Evolutionary conservation across 352 stramenopile genomes (phyloP).

Genomic region (Globisporangium camurandrum): DNA sequence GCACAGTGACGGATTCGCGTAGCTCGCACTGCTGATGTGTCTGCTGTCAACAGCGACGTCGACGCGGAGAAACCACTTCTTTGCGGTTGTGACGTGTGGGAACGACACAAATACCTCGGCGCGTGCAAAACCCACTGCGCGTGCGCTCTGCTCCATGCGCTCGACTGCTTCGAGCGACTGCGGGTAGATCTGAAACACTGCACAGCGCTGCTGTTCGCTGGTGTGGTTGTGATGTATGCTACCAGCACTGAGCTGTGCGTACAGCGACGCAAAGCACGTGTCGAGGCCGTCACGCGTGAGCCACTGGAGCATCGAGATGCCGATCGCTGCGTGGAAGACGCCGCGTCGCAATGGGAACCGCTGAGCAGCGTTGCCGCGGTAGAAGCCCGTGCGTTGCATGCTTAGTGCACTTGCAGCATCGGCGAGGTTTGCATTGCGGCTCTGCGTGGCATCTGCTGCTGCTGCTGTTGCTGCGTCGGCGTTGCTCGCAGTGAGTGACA

Average conservation of each 20-base stretch:
- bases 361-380: constrained; percentile 60
- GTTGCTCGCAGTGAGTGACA: constrained; percentile 27
- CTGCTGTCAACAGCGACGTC: background rate
- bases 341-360: constrained; percentile 39
- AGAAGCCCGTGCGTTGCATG: constrained; percentile 32
- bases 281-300: constrained; percentile 46
- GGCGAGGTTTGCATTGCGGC: background rate
- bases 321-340: constrained; percentile 42
- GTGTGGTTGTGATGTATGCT: too few species aligned
- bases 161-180: constrained; percentile 37
- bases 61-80: constrained; percentile 71
- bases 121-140: constrained; percentile 33
- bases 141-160: constrained; percentile 46
- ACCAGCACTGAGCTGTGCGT: constrained; percentile 17
- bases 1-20: constrained; percentile 21
- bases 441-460: too few species aligned
- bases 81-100: constrained; percentile 50
- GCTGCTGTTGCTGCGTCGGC: background rate
- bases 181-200: constrained; percentile 73
- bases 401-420: background rate
- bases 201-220: constrained; percentile 9
- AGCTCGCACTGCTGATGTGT: constrained; percentile 1
- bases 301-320: constrained; percentile 84
- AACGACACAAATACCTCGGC: constrained; percentile 65
- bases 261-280: constrained; percentile 51